Conservation (phyloP, 176 grass and related monocot species). For the Ensete ventricosum region DNA sequence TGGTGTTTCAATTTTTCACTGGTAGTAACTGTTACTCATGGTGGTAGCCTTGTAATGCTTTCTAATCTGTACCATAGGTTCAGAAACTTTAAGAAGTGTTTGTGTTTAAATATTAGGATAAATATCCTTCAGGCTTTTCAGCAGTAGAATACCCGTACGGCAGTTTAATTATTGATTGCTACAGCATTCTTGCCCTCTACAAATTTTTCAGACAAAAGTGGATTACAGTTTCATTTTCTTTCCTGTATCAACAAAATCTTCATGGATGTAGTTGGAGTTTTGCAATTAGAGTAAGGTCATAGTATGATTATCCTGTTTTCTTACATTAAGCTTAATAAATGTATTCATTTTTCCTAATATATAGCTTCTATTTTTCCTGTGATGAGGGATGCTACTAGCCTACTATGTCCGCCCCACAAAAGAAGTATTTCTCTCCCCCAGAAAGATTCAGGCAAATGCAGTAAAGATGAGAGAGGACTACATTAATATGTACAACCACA, state of each 20-base stretch:
- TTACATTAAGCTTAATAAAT: too few relatives aligned
- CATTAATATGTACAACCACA: too few relatives aligned
- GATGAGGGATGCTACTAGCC: too few relatives aligned
- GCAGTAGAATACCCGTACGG: neutral
- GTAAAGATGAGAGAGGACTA: too few relatives aligned
- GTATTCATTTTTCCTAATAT: too few relatives aligned
- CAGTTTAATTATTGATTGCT: neutral
- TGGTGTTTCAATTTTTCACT: neutral
- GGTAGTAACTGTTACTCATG: neutral
- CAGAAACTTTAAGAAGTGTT: neutral
- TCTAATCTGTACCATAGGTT: neutral
- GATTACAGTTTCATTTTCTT: neutral
- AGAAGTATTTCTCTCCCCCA: too few relatives aligned
- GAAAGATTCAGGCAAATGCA: too few relatives aligned
- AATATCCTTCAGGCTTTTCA: neutral
- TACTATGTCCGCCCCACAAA: too few relatives aligned
- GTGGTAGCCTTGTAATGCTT: neutral
- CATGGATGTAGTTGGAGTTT: neutral
- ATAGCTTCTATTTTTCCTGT: too few relatives aligned
- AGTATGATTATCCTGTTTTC: too few relatives aligned
- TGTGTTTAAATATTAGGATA: neutral
- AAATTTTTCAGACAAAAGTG: neutral
- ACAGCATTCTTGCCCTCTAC: neutral
- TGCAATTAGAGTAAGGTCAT: too few relatives aligned
- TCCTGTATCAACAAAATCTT: neutral